These are phyloP conservation scores for Eutypa lata DNA, from an alignment of 2,329 filamentous ascomycete genomes.

Conservation along the genomic window DNA sequence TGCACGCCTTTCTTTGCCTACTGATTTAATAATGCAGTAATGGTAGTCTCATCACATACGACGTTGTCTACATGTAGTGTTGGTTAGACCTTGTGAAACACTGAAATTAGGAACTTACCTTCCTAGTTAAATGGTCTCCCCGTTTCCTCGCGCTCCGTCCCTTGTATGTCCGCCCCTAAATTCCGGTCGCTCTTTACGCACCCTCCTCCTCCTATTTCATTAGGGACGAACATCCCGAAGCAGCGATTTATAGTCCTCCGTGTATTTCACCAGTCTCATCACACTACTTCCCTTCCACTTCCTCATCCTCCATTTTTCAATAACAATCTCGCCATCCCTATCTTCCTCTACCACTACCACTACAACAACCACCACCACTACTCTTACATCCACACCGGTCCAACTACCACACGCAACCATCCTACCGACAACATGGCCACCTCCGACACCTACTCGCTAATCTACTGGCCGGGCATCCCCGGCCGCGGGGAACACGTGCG, in stretches of 20 bases:
- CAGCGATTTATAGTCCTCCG: not conserved
- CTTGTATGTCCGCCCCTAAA: not conserved
- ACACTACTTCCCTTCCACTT: too few species aligned
- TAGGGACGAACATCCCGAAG: not conserved
- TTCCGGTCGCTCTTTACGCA: not conserved
- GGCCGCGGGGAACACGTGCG: constrained; percentile 74
- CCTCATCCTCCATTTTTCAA: too few species aligned
- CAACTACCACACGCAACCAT: too few species aligned
- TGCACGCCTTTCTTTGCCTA: too few species aligned
- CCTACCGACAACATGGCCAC: constrained; percentile 16
- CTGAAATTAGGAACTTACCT: too few species aligned
- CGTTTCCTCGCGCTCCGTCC: too few species aligned
- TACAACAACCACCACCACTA: not conserved
- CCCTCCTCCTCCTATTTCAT: not conserved
- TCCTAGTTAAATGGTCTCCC: too few species aligned
- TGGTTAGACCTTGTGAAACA: too few species aligned
- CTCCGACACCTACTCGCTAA: constrained; percentile 49
- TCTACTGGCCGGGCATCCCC: constrained; percentile 71
- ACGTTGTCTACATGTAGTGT: too few species aligned
- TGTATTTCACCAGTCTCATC: too few species aligned
- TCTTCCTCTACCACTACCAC: not conserved
- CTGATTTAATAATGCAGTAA: too few species aligned
- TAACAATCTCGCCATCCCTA: not conserved
- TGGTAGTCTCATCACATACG: too few species aligned
- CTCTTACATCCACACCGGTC: not conserved